Evolutionary conservation across 2,329 filamentous ascomycete species (phyloP), one percentile per base, ranked within the genome.

Genomic region (Trematosphaeria pertusa): DNA sequence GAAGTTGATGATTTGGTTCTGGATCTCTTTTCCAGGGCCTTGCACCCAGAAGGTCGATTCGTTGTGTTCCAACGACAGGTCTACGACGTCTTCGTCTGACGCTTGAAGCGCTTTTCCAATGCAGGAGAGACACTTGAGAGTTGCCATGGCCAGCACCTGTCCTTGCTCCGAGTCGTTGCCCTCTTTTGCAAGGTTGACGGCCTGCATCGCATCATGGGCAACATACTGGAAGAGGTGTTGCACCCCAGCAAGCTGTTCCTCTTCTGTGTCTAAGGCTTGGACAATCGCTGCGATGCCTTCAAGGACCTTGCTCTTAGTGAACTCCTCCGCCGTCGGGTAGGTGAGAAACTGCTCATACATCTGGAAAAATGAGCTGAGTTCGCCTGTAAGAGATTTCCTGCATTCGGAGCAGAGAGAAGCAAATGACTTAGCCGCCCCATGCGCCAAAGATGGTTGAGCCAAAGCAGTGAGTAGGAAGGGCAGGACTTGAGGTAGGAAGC

Each of bases 281-380:
- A 91, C 81, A 33, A 94, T 86, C 7, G 84, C 85, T 7, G 88
- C 83, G 54, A 94, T 88, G 2, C 85, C 89, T 31, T 87, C 84
- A 4, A 91, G 78, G 0, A 93, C 82, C 57, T 84, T 84, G 62
- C 92, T 88, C 61, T 89, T 89, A 1, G 86, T 86, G 42, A 85
- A 75, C 30, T 82, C 82, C 52, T 92, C 87, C 8, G 89, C 75
- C 6, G 81, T 81, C n/a, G 75, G 73, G 39, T 78, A 78, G 17
- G 72, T 72, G n/a, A 82, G 75, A 39, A 92, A 81, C n/a, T 78
- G 76, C 46, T 82, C 76, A 64, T 91, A 93, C 62, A 91, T 86
- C 21, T 81, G 77, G 34, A 94, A 74, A 61, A 95, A 92, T 1
- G 83, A 82, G 38, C 77, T 75, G 3, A 87, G 79, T 61, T 93